Percentiles rank a stretch among this genome's conserved stretches.
Conservation (phyloP, 495 filamentous ascomycete genomes). For the Podospora tetraspora region DNA sequence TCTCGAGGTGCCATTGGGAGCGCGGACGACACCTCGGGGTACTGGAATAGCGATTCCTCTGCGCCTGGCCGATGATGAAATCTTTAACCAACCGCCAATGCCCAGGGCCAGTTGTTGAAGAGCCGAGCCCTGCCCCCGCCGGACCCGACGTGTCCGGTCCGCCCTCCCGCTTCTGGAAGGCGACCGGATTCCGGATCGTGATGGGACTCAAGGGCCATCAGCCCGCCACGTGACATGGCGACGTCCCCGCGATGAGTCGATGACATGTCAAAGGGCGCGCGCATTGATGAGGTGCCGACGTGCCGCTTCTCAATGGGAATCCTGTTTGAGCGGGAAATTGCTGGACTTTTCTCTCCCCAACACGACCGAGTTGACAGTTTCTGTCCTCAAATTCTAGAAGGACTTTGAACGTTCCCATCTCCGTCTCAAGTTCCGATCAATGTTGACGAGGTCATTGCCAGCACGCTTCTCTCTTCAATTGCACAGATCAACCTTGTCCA, state of each 20-base stretch:
- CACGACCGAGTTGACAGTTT: background rate
- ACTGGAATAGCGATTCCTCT: background rate
- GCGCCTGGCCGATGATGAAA: background rate
- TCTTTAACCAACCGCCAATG: background rate
- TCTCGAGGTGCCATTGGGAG: background rate
- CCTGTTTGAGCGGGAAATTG: background rate
- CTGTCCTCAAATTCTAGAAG: background rate
- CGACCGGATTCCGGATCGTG: background rate
- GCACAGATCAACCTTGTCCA: background rate
- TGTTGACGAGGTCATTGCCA: background rate
- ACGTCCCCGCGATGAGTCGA: conserved; percentile 15
- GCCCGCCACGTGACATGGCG: conserved; percentile 26
- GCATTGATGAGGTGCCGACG: conserved; percentile 6
- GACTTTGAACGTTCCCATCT: background rate
- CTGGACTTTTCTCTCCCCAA: background rate
- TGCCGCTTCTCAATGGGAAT: background rate
- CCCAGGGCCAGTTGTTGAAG: too few relatives aligned
- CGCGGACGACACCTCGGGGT: too few relatives aligned
- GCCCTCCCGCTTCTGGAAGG: background rate
- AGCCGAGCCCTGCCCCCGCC: too few relatives aligned
- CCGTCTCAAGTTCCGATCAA: background rate
- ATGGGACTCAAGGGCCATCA: background rate
- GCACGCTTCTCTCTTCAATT: background rate
- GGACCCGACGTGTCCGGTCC: background rate
- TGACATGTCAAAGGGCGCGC: conserved; percentile 28